Conservation (phyloP, 2,329 filamentous ascomycete species). For the Fusarium sambucinum region DNA sequence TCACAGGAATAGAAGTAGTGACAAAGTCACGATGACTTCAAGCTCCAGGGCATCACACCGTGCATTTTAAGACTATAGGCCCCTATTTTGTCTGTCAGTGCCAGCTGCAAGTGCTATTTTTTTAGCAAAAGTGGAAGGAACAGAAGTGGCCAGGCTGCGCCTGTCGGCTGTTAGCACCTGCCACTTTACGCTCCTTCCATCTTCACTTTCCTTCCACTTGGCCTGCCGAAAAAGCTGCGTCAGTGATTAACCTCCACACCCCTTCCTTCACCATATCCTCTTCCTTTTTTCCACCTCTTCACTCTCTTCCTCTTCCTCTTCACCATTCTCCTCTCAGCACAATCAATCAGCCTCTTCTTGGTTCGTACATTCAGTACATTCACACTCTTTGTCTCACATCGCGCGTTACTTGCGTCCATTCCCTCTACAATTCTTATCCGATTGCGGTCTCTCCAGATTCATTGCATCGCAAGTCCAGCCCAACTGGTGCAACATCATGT, state of each 20-base stretch:
- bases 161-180: conserved; percentile 36
- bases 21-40: background rate
- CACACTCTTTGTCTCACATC: conserved; percentile 49
- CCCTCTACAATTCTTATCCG: conserved; percentile 46
- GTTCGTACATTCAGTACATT: conserved; percentile 36
- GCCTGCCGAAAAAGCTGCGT: conserved; percentile 38
- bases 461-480: conserved; percentile 15
- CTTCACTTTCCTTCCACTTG: conserved; percentile 32
- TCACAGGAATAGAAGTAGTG: background rate
- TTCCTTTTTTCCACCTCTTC: conserved; percentile 31
- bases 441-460: conserved; percentile 14
- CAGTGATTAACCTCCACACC: conserved; percentile 48
- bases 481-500: conserved; percentile 46
- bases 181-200: conserved; percentile 42
- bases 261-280: conserved; percentile 29
- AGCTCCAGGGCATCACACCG: background rate
- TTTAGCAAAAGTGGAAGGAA: conserved; percentile 18
- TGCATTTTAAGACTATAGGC: background rate
- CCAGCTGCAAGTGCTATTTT: conserved; percentile 17
- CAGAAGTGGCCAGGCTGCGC: conserved; percentile 23
- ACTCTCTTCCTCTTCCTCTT: conserved; percentile 15
- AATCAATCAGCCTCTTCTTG: conserved; percentile 37
- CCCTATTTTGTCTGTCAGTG: conserved; percentile 11
- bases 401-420: conserved; percentile 45
- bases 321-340: conserved; percentile 19